Evolutionary conservation across 371 early-diverging fungal species (phyloP), one percentile per base, ranked within the genome.

Genomic region (Mucor ambiguus): DNA sequence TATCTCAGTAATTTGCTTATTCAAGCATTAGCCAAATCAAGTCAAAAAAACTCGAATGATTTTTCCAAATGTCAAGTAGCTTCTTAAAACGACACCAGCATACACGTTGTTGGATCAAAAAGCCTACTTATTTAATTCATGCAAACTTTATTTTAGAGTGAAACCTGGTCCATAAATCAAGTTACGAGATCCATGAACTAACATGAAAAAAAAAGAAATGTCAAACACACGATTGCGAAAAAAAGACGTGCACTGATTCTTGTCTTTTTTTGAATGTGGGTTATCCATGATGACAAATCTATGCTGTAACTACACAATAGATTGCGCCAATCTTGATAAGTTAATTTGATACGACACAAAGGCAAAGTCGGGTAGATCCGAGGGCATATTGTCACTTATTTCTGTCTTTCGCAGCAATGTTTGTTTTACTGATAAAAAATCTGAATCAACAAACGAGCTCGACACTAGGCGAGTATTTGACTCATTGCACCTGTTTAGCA

Each of bases 371-470:
- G 52, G 12, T 49, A 49, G 5, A 24, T 16, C 52, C 52, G 52
- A 52, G 52, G 52, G 6, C 28, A 26, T 16, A 41, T 41, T 18
- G 41, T 4, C 41, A 33, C 33, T 33, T 33, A 14, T 37, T 37
- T 12, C 14, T 41, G 9, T 41, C 16, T 26, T 11, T 49, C 12
- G 22, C 26, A 49, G 12, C 26, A 4, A 49, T 24, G 28, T 28
- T 52, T 52, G 24, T 28, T 28, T 52, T 24, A 24, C 12, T 28
- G 24, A 52, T 12, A 52, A 26, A 28, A 52, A 52, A 56, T 56
- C 56, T 56, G 56, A 56, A 56, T 33, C 56, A 56, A 56, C 56
- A 56, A 56, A 56, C 16, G 20, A 2, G 16, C 26, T 29, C 9
- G 5, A 26, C 1, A 26, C 18, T 10, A 18, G 18, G 56, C n/a